Percentiles rank a stretch among this genome's conserved stretches.
Conservation (phyloP, 805 yeast species). For the Schwanniomyces sp. region DNA sequence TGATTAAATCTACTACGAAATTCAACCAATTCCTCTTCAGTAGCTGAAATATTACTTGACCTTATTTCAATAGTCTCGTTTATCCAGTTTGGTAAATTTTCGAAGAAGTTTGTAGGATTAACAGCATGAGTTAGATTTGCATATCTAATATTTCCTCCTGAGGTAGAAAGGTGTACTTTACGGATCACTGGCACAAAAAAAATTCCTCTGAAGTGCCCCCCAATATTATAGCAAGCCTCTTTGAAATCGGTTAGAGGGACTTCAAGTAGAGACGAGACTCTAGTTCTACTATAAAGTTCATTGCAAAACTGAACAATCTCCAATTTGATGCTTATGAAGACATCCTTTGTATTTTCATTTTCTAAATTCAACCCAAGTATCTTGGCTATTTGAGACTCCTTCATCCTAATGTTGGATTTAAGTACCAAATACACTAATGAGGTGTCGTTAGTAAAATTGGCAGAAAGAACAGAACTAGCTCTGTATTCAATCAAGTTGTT, state of each 20-base stretch:
- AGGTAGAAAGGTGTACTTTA: not conserved
- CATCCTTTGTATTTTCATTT: not conserved
- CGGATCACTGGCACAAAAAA: slow-evolving; percentile 21
- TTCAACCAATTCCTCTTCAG: slow-evolving; percentile 8
- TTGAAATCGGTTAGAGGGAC: slow-evolving; percentile 26
- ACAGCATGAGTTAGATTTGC: not conserved
- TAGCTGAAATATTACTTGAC: not conserved
- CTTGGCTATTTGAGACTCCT: slow-evolving; percentile 9
- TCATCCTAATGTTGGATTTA: slow-evolving; percentile 7
- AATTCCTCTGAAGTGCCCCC: slow-evolving; percentile 17
- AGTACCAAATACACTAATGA: slow-evolving; percentile 11
- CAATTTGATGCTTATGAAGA: slow-evolving; percentile 6
- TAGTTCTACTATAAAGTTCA: not conserved
- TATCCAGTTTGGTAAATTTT: not conserved
- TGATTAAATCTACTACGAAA: slow-evolving; percentile 23
- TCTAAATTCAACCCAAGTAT: slow-evolving; percentile 9
- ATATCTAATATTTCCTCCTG: not conserved
- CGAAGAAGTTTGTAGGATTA: too few relatives aligned
- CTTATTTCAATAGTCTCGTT: not conserved
- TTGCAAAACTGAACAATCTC: not conserved
- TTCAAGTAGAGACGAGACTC: slow-evolving; percentile 7
- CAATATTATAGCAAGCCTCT: slow-evolving; percentile 22
- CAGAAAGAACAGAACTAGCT: not conserved
- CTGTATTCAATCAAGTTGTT: slow-evolving; percentile 5
- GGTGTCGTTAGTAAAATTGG: slow-evolving; percentile 5